These are phyloP conservation scores for Hypholoma sublateritium DNA, from an alignment of 768 basidiomycete species.

Conservation along the genomic window DNA sequence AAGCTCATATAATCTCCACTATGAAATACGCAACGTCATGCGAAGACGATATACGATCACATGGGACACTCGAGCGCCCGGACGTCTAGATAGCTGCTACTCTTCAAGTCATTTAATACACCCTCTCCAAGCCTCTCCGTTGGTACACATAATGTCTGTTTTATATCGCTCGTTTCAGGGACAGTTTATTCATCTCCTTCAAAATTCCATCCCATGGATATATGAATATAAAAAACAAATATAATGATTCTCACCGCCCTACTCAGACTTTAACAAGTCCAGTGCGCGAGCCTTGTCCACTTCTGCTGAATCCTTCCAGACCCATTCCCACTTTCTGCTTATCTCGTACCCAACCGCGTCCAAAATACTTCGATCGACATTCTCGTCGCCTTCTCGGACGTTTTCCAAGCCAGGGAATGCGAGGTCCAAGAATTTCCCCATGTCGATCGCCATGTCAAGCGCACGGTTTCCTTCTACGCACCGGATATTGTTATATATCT, in stretches of 20 bases:
- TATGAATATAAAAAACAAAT: too few species aligned
- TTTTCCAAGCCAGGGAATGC: neutral
- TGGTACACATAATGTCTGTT: too few species aligned
- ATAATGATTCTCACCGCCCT: too few species aligned
- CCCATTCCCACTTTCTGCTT: neutral
- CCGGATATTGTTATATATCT: neutral
- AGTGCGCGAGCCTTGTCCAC: neutral
- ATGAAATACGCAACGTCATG: neutral
- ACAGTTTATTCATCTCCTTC: too few species aligned
- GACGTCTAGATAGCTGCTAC: too few species aligned
- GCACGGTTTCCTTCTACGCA: conserved; percentile 1
- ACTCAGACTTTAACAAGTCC: neutral
- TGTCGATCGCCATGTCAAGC: neutral
- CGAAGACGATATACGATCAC: too few species aligned
- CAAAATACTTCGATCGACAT: neutral
- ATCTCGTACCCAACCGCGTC: neutral
- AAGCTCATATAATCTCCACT: neutral
- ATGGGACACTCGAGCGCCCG: too few species aligned
- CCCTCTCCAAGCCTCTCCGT: too few species aligned
- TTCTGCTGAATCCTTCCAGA: conserved; percentile 2
- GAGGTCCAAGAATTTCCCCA: neutral
- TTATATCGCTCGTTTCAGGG: too few species aligned
- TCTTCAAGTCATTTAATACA: too few species aligned
- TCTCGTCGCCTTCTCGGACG: neutral
- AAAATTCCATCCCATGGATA: too few species aligned